Percentiles rank a stretch among this genome's conserved stretches.
Evolutionary conservation across 306 rosid genomes (phyloP).

Genomic region (Styphnolobium japonicum): DNA sequence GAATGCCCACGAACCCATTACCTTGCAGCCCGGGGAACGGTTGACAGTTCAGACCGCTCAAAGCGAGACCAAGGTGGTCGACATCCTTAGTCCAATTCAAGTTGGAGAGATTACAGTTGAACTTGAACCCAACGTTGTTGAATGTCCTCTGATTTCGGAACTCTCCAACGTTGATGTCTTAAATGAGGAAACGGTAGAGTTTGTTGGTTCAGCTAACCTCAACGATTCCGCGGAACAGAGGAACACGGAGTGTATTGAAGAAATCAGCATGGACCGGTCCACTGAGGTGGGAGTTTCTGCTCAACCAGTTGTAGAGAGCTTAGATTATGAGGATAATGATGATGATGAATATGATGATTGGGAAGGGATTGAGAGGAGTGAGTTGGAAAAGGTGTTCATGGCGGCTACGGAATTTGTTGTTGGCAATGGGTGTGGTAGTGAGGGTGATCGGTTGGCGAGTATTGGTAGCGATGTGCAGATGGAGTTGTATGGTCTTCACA

Average conservation of each 20-base stretch:
- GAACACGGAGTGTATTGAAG: constrained; percentile 1
- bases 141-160: too few relatives aligned
- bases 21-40: constrained; percentile 19
- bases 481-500: constrained; percentile 59
- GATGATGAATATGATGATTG: constrained; percentile 74
- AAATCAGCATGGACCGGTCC: constrained; percentile 2
- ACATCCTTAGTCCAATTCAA: constrained; percentile 1
- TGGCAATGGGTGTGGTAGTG: not conserved
- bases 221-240: not conserved
- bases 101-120: not conserved
- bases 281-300: constrained; percentile 17
- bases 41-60: constrained; percentile 28
- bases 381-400: constrained; percentile 54
- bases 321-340: too few relatives aligned
- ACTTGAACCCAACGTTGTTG: not conserved
- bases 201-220: too few relatives aligned
- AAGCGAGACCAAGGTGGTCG: constrained; percentile 34
- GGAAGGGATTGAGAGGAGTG: constrained; percentile 87
- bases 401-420: constrained; percentile 52
- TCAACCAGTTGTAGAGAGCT: not conserved
- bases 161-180: too few relatives aligned
- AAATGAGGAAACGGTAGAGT: too few relatives aligned
- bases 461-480: constrained; percentile 38
- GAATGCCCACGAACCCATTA: not conserved
- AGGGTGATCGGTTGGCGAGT: constrained; percentile 3